phyloP scores from a whole-genome alignment of 2,329 filamentous ascomycete genomes.

The Thyridium curvatum region DNA sequence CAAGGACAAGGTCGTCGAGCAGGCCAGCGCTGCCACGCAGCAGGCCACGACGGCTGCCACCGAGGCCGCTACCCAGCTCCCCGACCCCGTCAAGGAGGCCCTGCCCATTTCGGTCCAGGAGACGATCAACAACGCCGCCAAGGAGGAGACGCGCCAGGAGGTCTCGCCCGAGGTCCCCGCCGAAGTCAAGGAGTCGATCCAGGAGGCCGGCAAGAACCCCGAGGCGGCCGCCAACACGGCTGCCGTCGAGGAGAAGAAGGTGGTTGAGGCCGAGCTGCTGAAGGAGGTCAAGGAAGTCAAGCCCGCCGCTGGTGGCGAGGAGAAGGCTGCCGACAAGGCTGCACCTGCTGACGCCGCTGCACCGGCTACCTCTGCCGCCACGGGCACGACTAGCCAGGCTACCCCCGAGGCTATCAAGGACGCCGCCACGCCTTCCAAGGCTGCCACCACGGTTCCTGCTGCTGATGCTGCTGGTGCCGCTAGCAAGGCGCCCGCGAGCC shows the following conservation, averaged over 20 bases:
- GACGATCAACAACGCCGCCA: slow-evolving; percentile 34
- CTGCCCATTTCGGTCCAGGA: slow-evolving; percentile 44
- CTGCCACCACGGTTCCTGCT: background rate
- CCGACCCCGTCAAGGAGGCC: slow-evolving; percentile 45
- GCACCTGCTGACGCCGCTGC: slow-evolving; percentile 9
- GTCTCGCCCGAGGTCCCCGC: slow-evolving; percentile 45
- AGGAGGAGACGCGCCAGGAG: slow-evolving; percentile 35
- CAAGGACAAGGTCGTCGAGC: slow-evolving; percentile 33
- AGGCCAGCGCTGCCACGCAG: slow-evolving; percentile 8
- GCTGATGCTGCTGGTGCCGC: slow-evolving; percentile 1
- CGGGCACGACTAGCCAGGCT: slow-evolving; percentile 6
- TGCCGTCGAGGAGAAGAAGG: slow-evolving; percentile 69
- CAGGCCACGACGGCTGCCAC: slow-evolving; percentile 27
- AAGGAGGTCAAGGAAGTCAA: slow-evolving; percentile 48
- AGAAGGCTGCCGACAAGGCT: slow-evolving; percentile 9
- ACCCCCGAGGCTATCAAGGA: slow-evolving; percentile 2
- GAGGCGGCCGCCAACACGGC: slow-evolving; percentile 66
- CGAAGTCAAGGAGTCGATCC: slow-evolving; percentile 52
- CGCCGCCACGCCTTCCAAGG: background rate
- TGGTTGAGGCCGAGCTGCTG: slow-evolving; percentile 67
- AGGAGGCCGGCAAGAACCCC: slow-evolving; percentile 52
- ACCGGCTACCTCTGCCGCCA: slow-evolving; percentile 9
- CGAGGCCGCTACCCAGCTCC: slow-evolving; percentile 39
- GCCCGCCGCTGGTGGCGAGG: slow-evolving; percentile 19
- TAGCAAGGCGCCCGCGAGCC: slow-evolving; percentile 22